phyloP scores from a whole-genome alignment of 352 stramenopile genomes.

The Globisporangium irregulare region DNA sequence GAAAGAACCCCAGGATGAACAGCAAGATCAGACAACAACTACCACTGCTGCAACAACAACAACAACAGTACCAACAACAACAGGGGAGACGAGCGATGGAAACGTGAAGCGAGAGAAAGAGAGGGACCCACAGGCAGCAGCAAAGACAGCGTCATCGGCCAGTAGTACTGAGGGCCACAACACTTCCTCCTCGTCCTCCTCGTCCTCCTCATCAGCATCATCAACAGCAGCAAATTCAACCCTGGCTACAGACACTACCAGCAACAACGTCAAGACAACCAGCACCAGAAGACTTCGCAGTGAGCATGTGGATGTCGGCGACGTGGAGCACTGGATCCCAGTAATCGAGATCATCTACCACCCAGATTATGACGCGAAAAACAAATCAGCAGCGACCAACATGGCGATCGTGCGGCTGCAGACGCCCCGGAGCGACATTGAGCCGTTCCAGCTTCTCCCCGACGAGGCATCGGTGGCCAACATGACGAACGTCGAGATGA shows the following conservation, averaged over 20 bases:
- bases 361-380: slow-evolving; percentile 17
- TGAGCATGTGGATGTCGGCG: slow-evolving; percentile 19
- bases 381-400: slow-evolving; percentile 13
- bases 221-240: neutral
- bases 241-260: neutral
- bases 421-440: slow-evolving; percentile 5
- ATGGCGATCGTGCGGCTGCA: slow-evolving; percentile 26
- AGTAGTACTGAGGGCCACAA: neutral
- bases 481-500: slow-evolving; percentile 14
- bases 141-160: neutral
- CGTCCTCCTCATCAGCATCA: neutral
- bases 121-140: neutral
- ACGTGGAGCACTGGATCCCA: slow-evolving; percentile 23
- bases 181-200: neutral
- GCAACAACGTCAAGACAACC: neutral
- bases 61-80: neutral
- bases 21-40: neutral
- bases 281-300: neutral
- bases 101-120: neutral
- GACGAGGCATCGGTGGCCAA: slow-evolving; percentile 8
- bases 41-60: neutral
- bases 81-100: neutral
- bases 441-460: slow-evolving; percentile 25
- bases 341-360: slow-evolving; percentile 21
- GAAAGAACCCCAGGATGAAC: neutral